These are phyloP conservation scores for Achaetomium macrosporum DNA, from an alignment of 2,329 filamentous ascomycete genomes.

Conservation along the genomic window DNA sequence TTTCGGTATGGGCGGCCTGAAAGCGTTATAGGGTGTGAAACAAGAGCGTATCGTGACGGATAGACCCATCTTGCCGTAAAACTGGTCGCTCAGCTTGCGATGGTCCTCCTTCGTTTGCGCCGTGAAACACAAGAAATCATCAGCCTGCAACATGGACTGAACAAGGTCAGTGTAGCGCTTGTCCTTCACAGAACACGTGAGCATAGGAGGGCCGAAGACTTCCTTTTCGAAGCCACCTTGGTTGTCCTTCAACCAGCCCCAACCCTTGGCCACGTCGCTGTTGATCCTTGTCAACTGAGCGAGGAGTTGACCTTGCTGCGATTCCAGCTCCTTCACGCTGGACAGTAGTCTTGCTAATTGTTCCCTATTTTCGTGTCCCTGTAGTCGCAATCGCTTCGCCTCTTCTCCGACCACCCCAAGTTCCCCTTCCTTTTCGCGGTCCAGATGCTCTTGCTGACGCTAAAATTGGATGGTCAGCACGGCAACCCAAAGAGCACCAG, in stretches of 20 bases:
- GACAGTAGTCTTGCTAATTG: constrained; percentile 36
- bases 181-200: constrained; percentile 75
- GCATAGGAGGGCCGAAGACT: constrained; percentile 74
- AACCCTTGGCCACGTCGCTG: constrained; percentile 61
- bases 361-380: constrained; percentile 33
- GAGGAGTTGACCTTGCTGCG: constrained; percentile 68
- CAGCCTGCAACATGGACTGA: constrained; percentile 44
- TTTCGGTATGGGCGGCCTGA: constrained; percentile 47
- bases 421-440: constrained; percentile 46
- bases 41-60: constrained; percentile 67
- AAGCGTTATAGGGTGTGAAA: constrained; percentile 46
- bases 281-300: constrained; percentile 57
- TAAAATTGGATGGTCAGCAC: constrained; percentile 31
- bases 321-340: constrained; percentile 58
- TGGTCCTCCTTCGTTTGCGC: constrained; percentile 72
- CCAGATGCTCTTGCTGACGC: constrained; percentile 55
- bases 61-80: constrained; percentile 59
- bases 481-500: not conserved
- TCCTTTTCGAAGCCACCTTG: constrained; percentile 63
- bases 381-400: constrained; percentile 32
- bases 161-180: constrained; percentile 55
- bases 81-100: constrained; percentile 59
- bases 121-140: constrained; percentile 64
- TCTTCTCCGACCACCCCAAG: constrained; percentile 30
- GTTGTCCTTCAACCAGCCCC: constrained; percentile 77